Evolutionary conservation across 495 filamentous ascomycete species (phyloP).

Genomic region (Aspergillus funiculosus): DNA sequence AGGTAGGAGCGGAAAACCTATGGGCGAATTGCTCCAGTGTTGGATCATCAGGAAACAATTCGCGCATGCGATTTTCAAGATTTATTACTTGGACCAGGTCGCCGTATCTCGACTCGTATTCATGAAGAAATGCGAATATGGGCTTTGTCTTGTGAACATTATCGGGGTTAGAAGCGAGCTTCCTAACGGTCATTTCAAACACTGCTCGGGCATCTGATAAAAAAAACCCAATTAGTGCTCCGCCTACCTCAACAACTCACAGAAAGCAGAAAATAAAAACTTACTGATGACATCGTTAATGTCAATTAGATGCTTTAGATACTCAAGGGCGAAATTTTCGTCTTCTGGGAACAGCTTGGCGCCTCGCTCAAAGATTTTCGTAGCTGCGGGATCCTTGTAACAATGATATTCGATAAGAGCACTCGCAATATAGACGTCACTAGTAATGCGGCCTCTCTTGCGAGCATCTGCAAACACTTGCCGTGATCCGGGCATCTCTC

Average conservation of each 20-base stretch:
- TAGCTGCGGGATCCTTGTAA: slow-evolving; percentile 86
- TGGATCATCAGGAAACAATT: slow-evolving; percentile 84
- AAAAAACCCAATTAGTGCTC: slow-evolving; percentile 26
- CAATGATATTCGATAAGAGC: slow-evolving; percentile 91
- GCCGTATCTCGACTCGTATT: slow-evolving; percentile 90
- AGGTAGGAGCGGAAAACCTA: slow-evolving; percentile 60
- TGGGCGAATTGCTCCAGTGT: slow-evolving; percentile 66
- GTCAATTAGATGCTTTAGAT: slow-evolving; percentile 86
- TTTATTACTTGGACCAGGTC: slow-evolving; percentile 84
- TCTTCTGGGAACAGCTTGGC: slow-evolving; percentile 88
- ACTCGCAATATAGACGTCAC: slow-evolving; percentile 87
- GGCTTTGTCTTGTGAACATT: slow-evolving; percentile 68
- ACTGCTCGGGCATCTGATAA: slow-evolving; percentile 79
- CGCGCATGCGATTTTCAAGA: slow-evolving; percentile 85
- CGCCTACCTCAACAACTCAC: no score
- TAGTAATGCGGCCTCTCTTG: slow-evolving; percentile 75
- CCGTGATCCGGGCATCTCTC: slow-evolving; percentile 66
- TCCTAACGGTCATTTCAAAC: slow-evolving; percentile 85
- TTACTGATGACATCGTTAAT: slow-evolving; percentile 90
- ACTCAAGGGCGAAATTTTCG: slow-evolving; percentile 85
- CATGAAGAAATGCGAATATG: slow-evolving; percentile 83
- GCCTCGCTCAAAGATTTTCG: slow-evolving; percentile 92
- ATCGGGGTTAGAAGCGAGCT: slow-evolving; percentile 66
- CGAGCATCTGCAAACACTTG: slow-evolving; percentile 84
- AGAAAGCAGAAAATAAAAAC: slow-evolving; percentile 24